Base-by-base conservation (phyloP, 495 filamentous ascomycete genomes). In the Acidomyces sp. region DNA sequence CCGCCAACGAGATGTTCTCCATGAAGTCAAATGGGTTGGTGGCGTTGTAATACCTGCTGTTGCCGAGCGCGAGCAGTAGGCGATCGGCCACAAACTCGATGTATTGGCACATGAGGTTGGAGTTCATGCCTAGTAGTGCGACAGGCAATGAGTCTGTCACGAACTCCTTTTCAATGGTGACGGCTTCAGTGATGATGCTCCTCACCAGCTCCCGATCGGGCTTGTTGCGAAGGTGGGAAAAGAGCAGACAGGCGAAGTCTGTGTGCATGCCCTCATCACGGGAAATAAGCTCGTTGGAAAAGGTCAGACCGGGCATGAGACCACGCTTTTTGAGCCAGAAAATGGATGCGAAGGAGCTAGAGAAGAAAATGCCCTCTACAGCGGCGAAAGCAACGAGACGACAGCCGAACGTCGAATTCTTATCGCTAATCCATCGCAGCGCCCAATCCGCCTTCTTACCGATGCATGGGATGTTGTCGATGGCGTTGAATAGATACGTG, bases 241-340 rank as follows among this genome's bases (percentile, higher is more conserved):
- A 95, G 21, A 97, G 73, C 35, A 97, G 69, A 66, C 90, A 97
- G 54, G 90, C 90, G 48, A 97, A 97, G 68, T 96, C 90, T 50
- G 90, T 97, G 75, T 97, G 90, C 47, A 97, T 83, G 65, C 90
- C 90, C 72, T 97, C 90, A 58, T 97, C 90, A 66, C 90, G 88
- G 33, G 92, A 96, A 70, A 97, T 97, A 54, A 97, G 80, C 70
- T 97, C 90, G 70, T 97, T 97, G 55, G 87, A 95, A 74, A 97
- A 97, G 42, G 90, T 94, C 23, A 97, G 77, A 50, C 90, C 90
- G 41, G 90, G 80, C 90, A 97, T 97, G 48, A 97, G 75, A 47
- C 90, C 90, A 60, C 90, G 92, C 78, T 97, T 97, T 82, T 97
- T 97, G 57, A 97, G 72, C 90, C 90, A 97, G 77, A 97, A 97